Evolutionary conservation across 306 rosid genomes (phyloP).

Genomic region (Vigna hirtella): DNA sequence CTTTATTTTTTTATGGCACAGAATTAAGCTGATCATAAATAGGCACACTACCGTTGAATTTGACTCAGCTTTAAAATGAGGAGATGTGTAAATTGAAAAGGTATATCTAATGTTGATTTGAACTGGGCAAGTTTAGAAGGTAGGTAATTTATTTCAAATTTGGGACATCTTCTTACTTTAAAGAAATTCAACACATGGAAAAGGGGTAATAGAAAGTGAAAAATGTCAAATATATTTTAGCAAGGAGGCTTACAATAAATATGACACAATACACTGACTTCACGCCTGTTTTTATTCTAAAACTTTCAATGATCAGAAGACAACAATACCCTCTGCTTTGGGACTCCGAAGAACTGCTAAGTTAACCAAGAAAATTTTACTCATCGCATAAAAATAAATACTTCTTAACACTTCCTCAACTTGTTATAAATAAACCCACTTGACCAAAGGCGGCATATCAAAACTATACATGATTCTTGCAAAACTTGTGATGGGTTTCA

Average conservation of each 20-base stretch:
- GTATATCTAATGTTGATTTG: not conserved
- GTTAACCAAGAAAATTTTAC: conserved; percentile 13
- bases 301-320: not conserved
- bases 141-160: not conserved
- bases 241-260: not conserved
- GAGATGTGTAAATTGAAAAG: not conserved
- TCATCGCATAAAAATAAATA: not conserved
- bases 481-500: no score
- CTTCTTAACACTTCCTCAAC: no score
- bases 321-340: conserved; percentile 4
- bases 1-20: not conserved
- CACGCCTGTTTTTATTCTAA: not conserved
- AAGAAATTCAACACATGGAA: not conserved
- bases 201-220: not conserved
- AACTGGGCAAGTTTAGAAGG: not conserved
- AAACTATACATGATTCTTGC: not conserved
- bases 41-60: not conserved
- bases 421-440: no score
- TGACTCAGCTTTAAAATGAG: not conserved
- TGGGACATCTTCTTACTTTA: not conserved
- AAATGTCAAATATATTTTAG: not conserved
- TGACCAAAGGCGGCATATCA: no score
- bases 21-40: conserved; percentile 35
- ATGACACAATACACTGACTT: not conserved
- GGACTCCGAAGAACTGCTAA: not conserved